phyloP scores from a whole-genome alignment of 1,284 basidiomycete species.

The Wallemia hederae region DNA sequence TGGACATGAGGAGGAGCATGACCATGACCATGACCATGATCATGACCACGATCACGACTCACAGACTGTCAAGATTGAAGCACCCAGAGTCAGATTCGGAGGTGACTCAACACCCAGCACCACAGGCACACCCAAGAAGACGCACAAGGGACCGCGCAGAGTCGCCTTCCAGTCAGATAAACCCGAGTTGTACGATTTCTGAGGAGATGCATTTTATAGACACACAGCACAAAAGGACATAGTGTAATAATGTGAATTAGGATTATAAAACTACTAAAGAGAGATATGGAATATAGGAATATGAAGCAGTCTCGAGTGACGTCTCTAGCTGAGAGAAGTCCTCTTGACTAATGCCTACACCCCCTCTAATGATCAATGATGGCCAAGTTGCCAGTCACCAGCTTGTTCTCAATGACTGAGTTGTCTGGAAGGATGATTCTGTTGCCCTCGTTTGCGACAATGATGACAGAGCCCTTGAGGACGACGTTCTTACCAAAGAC shows the following conservation, averaged over 20 bases:
- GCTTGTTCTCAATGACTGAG: slow-evolving; percentile 65
- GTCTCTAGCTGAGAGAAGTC: too few relatives aligned
- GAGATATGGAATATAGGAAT: too few relatives aligned
- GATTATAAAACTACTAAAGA: too few relatives aligned
- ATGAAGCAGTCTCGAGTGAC: too few relatives aligned
- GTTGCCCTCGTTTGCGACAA: slow-evolving; percentile 68
- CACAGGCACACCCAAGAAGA: slow-evolving; percentile 5
- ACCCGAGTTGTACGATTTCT: slow-evolving; percentile 22
- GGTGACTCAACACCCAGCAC: neutral
- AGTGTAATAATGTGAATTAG: neutral
- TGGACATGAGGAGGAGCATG: slow-evolving; percentile 6
- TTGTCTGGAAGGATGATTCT: slow-evolving; percentile 89
- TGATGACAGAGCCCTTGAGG: slow-evolving; percentile 41
- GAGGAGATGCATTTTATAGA: slow-evolving; percentile 6
- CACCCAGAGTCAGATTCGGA: neutral
- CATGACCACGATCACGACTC: neutral
- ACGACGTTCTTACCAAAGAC: slow-evolving; percentile 83
- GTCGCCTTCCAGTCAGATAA: slow-evolving; percentile 14
- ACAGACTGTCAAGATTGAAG: slow-evolving; percentile 2
- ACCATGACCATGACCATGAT: slow-evolving; percentile 4
- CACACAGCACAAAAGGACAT: neutral
- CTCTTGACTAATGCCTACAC: too few relatives aligned
- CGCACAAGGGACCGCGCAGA: slow-evolving; percentile 5
- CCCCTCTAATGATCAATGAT: slow-evolving; percentile 22
- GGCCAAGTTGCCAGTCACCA: slow-evolving; percentile 26